Base-by-base conservation (phyloP, 1,284 basidiomycete genomes). In the Stygiomarasmius scandens region DNA sequence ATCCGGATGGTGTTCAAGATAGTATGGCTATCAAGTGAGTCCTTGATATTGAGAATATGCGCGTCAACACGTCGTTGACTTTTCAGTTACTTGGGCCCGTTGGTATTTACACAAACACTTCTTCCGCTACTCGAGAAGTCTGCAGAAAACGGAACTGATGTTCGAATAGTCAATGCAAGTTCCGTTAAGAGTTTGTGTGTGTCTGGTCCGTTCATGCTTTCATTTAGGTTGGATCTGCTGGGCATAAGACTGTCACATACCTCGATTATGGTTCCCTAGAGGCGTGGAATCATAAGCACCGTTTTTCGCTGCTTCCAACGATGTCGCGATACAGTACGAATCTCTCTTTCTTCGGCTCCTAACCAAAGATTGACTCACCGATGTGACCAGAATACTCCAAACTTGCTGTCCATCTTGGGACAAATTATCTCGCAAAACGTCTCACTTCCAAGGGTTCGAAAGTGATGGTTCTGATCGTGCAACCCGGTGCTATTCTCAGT, bases 401-500 rank as follows among this genome's bases (percentile, higher is more conserved):
- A 23, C 51, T 52, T 8, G 51, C 51, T 22, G 36, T 27, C 8
- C 51, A 52, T 27, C 25, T 43, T 24, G 34, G 51, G 38, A 43
- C 51, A 5, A 52, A 52, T 27, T 32, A 24, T 43, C 38, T 52
- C 36, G 23, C 11, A n/a, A 52, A 52, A 19, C 3, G 24, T 12
- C 38, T 52, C 51, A 14, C 36, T 24, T 5, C 34, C 9, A 22
- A 38, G 12, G 38, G 25, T 8, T 43, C 51, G 11, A 38, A 43
- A 43, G 38, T 52, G 38, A 25, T 52, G 38, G 41, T 52, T 2
- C 23, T 52, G 20, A 44, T 27, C 5, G 51, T 52, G 44, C 51
- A 52, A 16, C 51, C 51, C 14, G 51, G 51, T 20, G 34, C 51
- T 38, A 58, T 58, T 44, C 47, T 58, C 14, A 54, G 46, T 22